Base-by-base conservation (phyloP, 306 rosid genomes). In the Cucurbita maxima region DNA sequence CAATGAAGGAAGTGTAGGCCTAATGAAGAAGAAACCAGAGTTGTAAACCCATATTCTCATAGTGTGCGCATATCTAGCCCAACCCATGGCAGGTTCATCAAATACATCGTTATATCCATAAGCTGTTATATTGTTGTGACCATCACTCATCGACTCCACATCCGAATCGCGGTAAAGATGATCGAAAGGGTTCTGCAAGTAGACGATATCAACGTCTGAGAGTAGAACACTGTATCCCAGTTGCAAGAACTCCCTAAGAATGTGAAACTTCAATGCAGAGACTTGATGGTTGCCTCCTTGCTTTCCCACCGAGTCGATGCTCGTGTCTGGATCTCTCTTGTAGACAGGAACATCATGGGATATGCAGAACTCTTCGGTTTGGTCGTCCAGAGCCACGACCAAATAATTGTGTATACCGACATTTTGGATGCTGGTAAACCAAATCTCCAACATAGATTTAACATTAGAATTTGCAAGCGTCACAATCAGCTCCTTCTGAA, bases 31-130 rank as follows among this genome's bases (percentile, higher is more conserved):
- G 82, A 92, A 92, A 75, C 97, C 97, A 76, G 97, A 92, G 84
- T 92, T 92, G 79, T 83, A 92, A 73, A 86, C 97, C 97, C 97
- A 92, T 76, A 92, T 89, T 82, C 97, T 86, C 96, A 89, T 92
- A 15, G 97, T 92, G 81, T 84, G 96, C 43, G 96, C 97, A 82
- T 87, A 91, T 56, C 92, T 86, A 73, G 96, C 96, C 97, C 97
- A 91, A 74, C 96, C 96, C 97, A 92, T 92, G 1, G 85, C 62
- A 61, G 97, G 96, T 79, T 92, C 97, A 72, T 92, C 97, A 75
- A 83, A 89, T 52, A 87, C 97, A 82, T 92, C 91, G 36, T 92
- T 84, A 68, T n/a, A 92, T 52, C 97, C 97, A 71, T 92, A 92
- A 34, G 96, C 97, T 11, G 97, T 92, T 77, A 58, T 55, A 63